Base-by-base conservation (phyloP, 1,284 basidiomycete genomes). In the Chiua sp. region DNA sequence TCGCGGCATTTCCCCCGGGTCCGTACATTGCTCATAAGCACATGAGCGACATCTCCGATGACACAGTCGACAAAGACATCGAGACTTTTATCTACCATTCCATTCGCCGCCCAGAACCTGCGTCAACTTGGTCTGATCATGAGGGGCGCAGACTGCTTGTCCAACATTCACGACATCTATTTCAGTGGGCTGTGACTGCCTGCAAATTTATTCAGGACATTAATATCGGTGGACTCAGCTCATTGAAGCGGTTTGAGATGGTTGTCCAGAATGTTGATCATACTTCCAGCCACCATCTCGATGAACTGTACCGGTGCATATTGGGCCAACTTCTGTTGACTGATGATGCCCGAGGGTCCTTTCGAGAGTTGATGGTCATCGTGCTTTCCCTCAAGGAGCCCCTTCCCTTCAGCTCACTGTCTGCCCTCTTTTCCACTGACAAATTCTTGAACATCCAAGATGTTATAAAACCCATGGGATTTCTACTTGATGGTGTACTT, bases 381-480 rank as follows among this genome's bases (percentile, higher is more conserved):
- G 7, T 56, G 16, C 39, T 56, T 16, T 28, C 48, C 2, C 55
- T 56, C 16, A n/a, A 46, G 13, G 48, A 56, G 30, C 55, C 55
- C 2, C 18, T 56, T 1, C 42, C 55, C 4, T n/a, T 56, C 16
- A 2, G 22, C 11, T 44, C 39, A 22, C 37, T 56, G 3, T n/a
- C 22, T 4, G 2, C 39, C 3, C 39, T 56, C 13, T 51, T 56
- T 7, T 20, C 30, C 10, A 4, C 46, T 3, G 28, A 56, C 47
- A 13, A 1, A 7, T 7, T 15, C 12, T 22, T 20, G 39, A 47
- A 35, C 2, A 12, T 56, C 3, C 47, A 16, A 23, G 48, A 33
- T 11, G 22, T 56, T n/a, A 35, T 37, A 8, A 37, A 55, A 44
- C 28, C 37, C 18, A 50, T 50, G 42, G 48, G 35, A 23, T 46